Evolutionary conservation across 139 green algal species (phyloP).

Genomic region (Yamagishiella unicocca): DNA sequence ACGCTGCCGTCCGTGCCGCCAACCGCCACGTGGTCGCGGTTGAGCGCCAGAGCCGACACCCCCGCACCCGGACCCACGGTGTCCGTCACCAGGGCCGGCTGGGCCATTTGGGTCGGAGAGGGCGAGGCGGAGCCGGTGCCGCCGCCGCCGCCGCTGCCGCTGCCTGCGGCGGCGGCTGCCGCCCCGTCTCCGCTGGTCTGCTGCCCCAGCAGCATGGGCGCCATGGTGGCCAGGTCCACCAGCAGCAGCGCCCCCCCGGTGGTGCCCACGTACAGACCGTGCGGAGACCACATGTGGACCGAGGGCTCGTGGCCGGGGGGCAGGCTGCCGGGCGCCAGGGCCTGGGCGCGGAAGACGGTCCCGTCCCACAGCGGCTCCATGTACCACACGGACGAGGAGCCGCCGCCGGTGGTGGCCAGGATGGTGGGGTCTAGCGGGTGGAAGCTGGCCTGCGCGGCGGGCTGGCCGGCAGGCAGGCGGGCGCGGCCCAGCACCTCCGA

Average conservation of each 20-base stretch:
- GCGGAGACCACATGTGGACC: constrained; percentile 44
- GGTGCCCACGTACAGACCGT: constrained; percentile 50
- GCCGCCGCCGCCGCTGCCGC: not conserved
- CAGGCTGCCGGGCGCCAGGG: not conserved
- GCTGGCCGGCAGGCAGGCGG: not conserved
- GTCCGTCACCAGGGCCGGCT: constrained; percentile 17
- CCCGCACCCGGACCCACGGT: not conserved
- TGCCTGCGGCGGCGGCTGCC: not conserved
- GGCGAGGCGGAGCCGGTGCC: not conserved
- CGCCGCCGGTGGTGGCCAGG: constrained; percentile 43
- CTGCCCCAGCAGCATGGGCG: not conserved
- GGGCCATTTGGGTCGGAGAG: not conserved
- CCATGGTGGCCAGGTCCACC: constrained; percentile 43
- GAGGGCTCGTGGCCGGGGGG: constrained; percentile 16
- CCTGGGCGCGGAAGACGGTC: constrained; percentile 20
- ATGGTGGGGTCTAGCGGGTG: constrained; percentile 47
- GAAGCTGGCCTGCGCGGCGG: constrained; percentile 46
- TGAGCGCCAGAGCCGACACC: constrained; percentile 36
- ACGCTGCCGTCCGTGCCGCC: constrained; percentile 24
- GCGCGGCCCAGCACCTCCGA: constrained; percentile 18
- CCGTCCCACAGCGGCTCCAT: constrained; percentile 53
- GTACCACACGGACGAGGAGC: constrained; percentile 32
- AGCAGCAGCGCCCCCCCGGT: constrained; percentile 31
- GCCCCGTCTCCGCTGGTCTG: not conserved
- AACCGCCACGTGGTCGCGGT: constrained; percentile 48